Percentiles rank a stretch among this genome's conserved stretches.
Evolutionary conservation across 23 red algal genomes (phyloP).

Genomic region (Gracilaria domingensis): DNA sequence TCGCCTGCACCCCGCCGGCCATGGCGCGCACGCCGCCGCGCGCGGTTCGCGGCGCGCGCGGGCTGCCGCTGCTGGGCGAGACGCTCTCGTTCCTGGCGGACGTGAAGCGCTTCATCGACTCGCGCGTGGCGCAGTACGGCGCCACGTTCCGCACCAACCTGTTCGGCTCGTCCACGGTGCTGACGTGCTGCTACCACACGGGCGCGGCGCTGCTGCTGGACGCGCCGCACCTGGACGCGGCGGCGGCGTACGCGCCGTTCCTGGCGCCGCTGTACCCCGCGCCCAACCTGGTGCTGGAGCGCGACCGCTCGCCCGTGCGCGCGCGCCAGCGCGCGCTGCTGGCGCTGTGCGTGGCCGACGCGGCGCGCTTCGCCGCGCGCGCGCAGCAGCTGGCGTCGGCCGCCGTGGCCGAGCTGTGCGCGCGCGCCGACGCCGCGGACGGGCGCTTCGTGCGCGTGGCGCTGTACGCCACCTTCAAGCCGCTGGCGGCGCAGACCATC

Average conservation of each 20-base stretch:
- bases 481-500: background rate
- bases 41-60: constrained; percentile 17
- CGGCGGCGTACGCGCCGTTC: constrained; percentile 31
- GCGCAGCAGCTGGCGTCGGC: background rate
- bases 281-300: constrained; percentile 25
- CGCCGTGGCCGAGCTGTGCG: background rate
- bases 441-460: background rate
- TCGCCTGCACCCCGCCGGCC: background rate
- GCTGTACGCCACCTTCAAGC: constrained; percentile 33
- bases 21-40: background rate
- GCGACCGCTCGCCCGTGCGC: constrained; percentile 5
- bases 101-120: constrained; percentile 43
- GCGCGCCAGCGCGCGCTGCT: background rate
- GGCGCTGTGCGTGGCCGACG: background rate
- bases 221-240: background rate
- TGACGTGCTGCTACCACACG: constrained; percentile 22
- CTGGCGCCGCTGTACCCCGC: constrained; percentile 34
- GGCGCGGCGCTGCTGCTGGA: background rate
- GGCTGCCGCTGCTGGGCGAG: constrained; percentile 54
- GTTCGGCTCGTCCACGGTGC: constrained; percentile 14
- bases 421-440: background rate
- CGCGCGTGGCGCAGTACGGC: constrained; percentile 32
- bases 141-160: constrained; percentile 41
- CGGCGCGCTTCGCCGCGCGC: background rate
- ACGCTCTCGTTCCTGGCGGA: constrained; percentile 41